Evolutionary conservation across 192 early-diverging fungal genomes (phyloP).

Genomic region (Backusella tuberculispora): DNA sequence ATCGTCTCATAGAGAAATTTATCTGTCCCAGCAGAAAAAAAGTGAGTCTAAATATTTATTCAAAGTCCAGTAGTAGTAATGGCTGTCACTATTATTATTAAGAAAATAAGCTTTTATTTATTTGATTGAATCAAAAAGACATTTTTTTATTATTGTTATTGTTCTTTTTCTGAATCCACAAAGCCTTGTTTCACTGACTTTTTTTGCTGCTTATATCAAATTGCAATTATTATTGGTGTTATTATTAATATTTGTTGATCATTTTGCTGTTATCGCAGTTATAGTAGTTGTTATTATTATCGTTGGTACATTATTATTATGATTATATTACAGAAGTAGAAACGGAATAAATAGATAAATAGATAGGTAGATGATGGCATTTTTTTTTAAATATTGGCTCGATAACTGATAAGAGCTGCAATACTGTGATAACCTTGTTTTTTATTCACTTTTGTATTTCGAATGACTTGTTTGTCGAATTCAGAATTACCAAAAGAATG

Average conservation of each 20-base stretch:
- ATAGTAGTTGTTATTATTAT: neutral
- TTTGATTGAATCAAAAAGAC: no score
- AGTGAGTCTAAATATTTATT: no score
- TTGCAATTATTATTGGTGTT: neutral
- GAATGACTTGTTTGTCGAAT: slow-evolving; percentile 31
- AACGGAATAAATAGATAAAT: neutral
- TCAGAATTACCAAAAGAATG: neutral
- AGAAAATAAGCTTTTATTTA: neutral
- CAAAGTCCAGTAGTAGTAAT: no score
- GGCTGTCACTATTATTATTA: neutral
- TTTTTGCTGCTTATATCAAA: neutral
- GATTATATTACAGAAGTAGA: neutral
- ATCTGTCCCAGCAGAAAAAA: no score
- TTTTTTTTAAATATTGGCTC: slow-evolving; percentile 26
- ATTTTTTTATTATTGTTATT: neutral
- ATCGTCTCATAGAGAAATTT: no score
- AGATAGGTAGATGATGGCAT: neutral
- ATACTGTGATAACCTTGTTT: slow-evolving; percentile 32
- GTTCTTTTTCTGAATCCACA: neutral
- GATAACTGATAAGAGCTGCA: slow-evolving; percentile 27
- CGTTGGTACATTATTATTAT: neutral
- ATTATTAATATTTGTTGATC: neutral
- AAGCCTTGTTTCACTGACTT: neutral
- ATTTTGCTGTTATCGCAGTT: neutral
- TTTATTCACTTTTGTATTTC: slow-evolving; percentile 31